Percentiles rank a stretch among this genome's conserved stretches.
Conservation (phyloP, 169 alveolate species). For the Plasmodium adleri region DNA sequence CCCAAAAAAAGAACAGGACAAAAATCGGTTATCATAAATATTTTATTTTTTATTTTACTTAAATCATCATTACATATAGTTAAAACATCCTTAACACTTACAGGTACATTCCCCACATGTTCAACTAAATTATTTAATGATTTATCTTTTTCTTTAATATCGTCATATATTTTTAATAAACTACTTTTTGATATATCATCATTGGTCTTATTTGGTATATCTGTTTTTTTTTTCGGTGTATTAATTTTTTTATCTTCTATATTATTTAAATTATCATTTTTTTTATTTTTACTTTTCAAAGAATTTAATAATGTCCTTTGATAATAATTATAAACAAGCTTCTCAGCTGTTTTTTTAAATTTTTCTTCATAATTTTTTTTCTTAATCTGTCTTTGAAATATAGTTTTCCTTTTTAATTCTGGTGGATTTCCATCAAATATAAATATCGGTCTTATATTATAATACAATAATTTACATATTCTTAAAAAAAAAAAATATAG, state of each 20-base stretch:
- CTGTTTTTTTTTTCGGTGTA: background rate
- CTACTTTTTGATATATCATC: no score
- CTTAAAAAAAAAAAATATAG: slow-evolving; percentile 89
- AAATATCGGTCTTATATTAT: slow-evolving; percentile 92
- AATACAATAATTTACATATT: slow-evolving; percentile 90
- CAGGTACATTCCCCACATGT: slow-evolving; percentile 9
- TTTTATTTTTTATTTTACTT: slow-evolving; percentile 21
- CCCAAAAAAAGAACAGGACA: background rate
- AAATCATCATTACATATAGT: slow-evolving; percentile 46
- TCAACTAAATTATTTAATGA: slow-evolving; percentile 30
- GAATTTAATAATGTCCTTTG: slow-evolving; percentile 33
- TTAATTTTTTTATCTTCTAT: background rate
- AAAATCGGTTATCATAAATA: slow-evolving; percentile 28
- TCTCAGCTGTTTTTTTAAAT: slow-evolving; percentile 59
- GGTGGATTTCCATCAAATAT: slow-evolving; percentile 95
- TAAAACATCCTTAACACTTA: slow-evolving; percentile 44
- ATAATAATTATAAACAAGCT: slow-evolving; percentile 64
- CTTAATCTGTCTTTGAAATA: slow-evolving; percentile 84
- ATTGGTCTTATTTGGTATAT: no score
- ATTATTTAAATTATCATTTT: background rate
- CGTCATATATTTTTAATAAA: slow-evolving; percentile 20
- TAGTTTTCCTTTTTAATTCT: slow-evolving; percentile 88
- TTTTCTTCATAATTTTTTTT: slow-evolving; percentile 57
- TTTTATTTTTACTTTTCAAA: slow-evolving; percentile 25
- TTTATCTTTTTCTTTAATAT: slow-evolving; percentile 21